Base-by-base conservation (phyloP, 192 early-diverging fungal genomes). In the Coemansia sp. region DNA sequence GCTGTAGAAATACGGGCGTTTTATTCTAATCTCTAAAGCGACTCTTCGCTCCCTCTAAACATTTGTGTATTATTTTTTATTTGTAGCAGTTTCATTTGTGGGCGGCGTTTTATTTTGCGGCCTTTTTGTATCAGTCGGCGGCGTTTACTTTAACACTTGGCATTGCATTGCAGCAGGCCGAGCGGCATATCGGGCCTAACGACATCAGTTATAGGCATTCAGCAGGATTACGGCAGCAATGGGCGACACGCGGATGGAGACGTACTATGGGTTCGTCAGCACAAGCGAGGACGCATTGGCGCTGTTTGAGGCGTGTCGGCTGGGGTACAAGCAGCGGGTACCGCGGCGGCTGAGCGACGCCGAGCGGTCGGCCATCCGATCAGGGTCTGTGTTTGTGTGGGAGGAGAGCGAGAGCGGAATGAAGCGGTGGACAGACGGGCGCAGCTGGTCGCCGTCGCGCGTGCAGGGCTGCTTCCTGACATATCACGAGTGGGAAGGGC, bases 341-440 rank as follows among this genome's bases (percentile, higher is more conserved):
- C 91, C 89, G 48, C 84, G 94, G 15, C 82, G 94, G 26, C 78
- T 96, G 15, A 88, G 90, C 37, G 91, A 93, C 28, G 87, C 86
- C 19, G 94, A 96, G 81, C 87, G 93, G 42, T 83, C 84, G 15
- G 81, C 85, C 48, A 91, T 96, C 56, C 78, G 84, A 46, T 93
- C 94, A 2, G 93, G 93, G 1, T 91, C 93, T 5, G 87, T 94
- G 23, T 96, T 93, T 82, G 89, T 90, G 38, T 96, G 93, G 88
- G 92, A 94, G 68, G 94, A 96, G 77, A 77, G 89, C 57, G 93
- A 96, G 71, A 87, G 87, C 49, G 94, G 93, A 15, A 96, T 96
- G 87, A 82, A 91, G 66, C 85, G 94, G 37, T 96, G 94, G 94
- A 94, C 94, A 0, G 94, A 96, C 71, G 93, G 93, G 15, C 86